Evolutionary conservation across 495 filamentous ascomycete genomes (phyloP), one percentile per base, ranked within the genome.

Genomic region (Lophiostoma macrostomum): DNA sequence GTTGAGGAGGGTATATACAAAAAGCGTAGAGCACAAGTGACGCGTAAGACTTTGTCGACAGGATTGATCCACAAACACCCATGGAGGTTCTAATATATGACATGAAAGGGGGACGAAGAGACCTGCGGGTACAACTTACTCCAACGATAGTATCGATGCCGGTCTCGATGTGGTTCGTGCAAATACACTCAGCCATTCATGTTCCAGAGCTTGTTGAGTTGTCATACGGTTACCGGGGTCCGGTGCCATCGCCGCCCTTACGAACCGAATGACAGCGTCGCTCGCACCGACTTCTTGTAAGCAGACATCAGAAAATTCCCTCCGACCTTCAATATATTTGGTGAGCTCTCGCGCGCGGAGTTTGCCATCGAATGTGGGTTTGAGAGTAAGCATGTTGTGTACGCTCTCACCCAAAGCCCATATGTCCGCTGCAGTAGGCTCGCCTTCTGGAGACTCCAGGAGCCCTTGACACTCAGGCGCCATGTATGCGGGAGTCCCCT

Each of bases 391-490:
- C 41, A 54, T 18, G 8, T 30, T 13, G 24, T n/a, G 38, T 35
- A 25, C 22, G 4, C 24, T 47, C 22, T 54, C 50, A 5, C 50
- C 50, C 6, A 54, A 24, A 13, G 50, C 42, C 50, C 50, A 54
- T 28, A 54, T 54, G 22, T 54, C 50, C 6, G 31, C 16, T 5
- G 39, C 8, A 4, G 19, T 24, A 42, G 34, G 28, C 13, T 47
- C 29, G 5, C 24, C 29, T 7, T 7, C 11, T 45, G 16, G 16
- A 19, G 13, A n/a, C n/a, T n/a, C n/a, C n/a, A n/a, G n/a, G 23
- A 43, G 34, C 6, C 47, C 52, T 27, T 67, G 56, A 4, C 70
- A 45, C 50, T 78, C 74, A 0, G 73, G 74, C 1, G 75, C 69
- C 40, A 66, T 50, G 47, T 70, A 78, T 5, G 49, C 60, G 10